Percentiles rank a stretch among this genome's conserved stretches.
Evolutionary conservation across 257 asterid species (phyloP).

Genomic region (Solanum virginianum): DNA sequence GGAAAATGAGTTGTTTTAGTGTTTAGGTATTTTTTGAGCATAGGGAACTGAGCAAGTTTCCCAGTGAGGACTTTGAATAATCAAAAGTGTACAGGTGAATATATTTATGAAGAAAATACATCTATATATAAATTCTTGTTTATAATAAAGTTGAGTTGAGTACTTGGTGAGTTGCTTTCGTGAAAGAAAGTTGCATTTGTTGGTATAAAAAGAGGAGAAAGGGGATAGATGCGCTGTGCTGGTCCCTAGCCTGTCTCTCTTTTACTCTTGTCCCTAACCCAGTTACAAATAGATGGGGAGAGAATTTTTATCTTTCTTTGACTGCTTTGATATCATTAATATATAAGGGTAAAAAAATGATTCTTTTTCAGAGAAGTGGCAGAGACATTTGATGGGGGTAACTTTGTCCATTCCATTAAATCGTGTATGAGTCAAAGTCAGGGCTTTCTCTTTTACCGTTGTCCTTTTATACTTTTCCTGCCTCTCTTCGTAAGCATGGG

Average conservation of each 20-base stretch:
- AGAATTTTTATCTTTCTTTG: not conserved
- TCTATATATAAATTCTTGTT: not conserved
- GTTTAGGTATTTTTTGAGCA: slow-evolving; percentile 17
- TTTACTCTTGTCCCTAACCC: slow-evolving; percentile 12
- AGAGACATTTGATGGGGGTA: slow-evolving; percentile 14
- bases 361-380: not conserved
- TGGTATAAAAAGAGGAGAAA: slow-evolving; percentile 63
- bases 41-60: slow-evolving; percentile 38
- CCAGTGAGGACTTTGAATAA: slow-evolving; percentile 41
- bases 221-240: slow-evolving; percentile 28
- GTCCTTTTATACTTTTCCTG: slow-evolving; percentile 17
- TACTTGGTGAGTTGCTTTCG: slow-evolving; percentile 5
- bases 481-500: slow-evolving; percentile 36
- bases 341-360: not conserved
- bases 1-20: slow-evolving; percentile 11
- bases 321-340: no score
- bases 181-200: not conserved
- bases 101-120: slow-evolving; percentile 12
- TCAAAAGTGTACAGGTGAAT: slow-evolving; percentile 53
- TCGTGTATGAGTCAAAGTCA: slow-evolving; percentile 7
- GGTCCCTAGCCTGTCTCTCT: slow-evolving; percentile 23
- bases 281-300: not conserved
- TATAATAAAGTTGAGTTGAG: not conserved
- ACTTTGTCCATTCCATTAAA: not conserved
- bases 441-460: slow-evolving; percentile 13